Evolutionary conservation across 2,329 filamentous ascomycete genomes (phyloP).

Genomic region (Dothistroma pini): DNA sequence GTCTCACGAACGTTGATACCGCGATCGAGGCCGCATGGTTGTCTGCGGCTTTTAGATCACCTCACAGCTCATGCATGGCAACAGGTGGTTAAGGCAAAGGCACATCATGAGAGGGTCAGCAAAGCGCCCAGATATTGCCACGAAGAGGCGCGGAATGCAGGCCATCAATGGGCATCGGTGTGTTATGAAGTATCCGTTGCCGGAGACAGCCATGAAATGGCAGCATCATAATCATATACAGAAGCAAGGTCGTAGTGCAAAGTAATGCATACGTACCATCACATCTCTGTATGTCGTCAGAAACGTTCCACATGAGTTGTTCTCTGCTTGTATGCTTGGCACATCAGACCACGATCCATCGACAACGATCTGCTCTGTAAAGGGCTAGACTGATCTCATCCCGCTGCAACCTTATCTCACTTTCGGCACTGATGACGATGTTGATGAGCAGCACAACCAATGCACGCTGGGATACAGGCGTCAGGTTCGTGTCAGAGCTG

Average conservation of each 20-base stretch:
- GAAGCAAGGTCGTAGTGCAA: neutral
- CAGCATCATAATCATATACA: no score
- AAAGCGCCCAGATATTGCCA: no score
- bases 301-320: neutral
- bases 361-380: neutral
- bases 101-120: no score
- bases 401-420: slow-evolving; percentile 1
- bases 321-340: neutral
- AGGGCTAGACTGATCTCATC: neutral
- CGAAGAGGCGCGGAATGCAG: no score
- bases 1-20: no score
- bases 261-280: neutral
- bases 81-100: no score
- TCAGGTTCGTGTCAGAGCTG: neutral
- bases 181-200: no score
- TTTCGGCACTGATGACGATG: slow-evolving; percentile 7
- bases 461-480: neutral
- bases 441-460: slow-evolving; percentile 1
- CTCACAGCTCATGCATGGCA: no score
- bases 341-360: neutral
- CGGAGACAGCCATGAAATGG: no score
- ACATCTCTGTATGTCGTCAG: neutral
- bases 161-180: no score
- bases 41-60: no score
- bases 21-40: no score